These are phyloP conservation scores for Xylariaceae sp. DNA, from an alignment of 2,329 filamentous ascomycete species.

Conservation along the genomic window DNA sequence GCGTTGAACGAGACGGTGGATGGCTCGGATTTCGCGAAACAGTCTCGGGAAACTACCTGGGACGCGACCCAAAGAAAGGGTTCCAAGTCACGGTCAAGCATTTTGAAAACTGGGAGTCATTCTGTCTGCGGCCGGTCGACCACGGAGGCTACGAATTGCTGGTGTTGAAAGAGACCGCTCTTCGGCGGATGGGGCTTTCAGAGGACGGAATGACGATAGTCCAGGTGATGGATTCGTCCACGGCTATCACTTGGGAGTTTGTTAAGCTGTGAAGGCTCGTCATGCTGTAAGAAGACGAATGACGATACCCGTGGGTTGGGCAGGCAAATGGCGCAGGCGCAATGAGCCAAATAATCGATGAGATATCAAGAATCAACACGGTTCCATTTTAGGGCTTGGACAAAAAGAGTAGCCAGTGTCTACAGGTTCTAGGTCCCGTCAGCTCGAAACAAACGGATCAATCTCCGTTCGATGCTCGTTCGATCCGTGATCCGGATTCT, in stretches of 20 bases:
- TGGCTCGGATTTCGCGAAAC: slow-evolving; percentile 14
- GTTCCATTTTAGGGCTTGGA: no score
- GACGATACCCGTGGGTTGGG: background rate
- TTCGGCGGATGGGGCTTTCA: background rate
- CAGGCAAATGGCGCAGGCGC: background rate
- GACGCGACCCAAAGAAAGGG: background rate
- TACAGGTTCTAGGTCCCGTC: no score
- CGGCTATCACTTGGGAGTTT: slow-evolving; percentile 13
- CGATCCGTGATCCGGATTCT: no score
- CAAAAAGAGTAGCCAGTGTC: no score
- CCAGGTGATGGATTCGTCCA: background rate
- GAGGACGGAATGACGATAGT: background rate
- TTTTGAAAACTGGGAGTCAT: background rate
- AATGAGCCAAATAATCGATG: background rate
- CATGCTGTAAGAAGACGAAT: no score
- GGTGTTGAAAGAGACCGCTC: background rate
- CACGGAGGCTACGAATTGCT: slow-evolving; percentile 6
- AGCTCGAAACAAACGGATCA: no score
- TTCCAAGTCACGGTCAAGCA: background rate
- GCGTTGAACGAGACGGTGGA: slow-evolving; percentile 3
- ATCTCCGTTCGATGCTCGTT: no score
- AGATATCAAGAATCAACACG: no score
- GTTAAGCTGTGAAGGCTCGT: slow-evolving; percentile 9
- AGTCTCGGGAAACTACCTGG: slow-evolving; percentile 11
- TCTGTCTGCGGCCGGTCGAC: slow-evolving; percentile 5